Base-by-base conservation (phyloP, 2,329 filamentous ascomycete genomes). In the Fusarium nanum region DNA sequence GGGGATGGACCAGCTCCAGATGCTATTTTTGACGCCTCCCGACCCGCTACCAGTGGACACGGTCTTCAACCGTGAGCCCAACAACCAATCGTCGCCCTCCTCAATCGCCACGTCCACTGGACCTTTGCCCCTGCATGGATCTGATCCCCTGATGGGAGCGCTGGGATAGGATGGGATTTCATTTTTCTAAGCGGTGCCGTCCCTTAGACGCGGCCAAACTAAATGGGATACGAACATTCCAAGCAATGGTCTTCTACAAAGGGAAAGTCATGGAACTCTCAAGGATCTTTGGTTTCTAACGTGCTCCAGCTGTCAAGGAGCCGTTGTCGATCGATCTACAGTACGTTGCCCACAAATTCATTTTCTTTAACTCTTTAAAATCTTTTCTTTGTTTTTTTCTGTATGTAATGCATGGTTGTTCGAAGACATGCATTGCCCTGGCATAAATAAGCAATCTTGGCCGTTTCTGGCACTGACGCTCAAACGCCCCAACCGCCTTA, bases 1-100 rank as follows among this genome's bases (percentile, higher is more conserved):
- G 59, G 68, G 55, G 56, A 66, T 49, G 45, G 28, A 54, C 56
- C 34, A 59, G 56, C 57, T 56, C 60, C 63, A 63, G 70, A 57
- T 74, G 65, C 72, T 74, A 74, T 74, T 74, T 74, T 74, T 74
- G 72, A 74, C 56, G 67, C 60, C 71, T 56, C 40, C 28, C 27
- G 62, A 72, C 62, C 69, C 68, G 65, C 64, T 56, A 3, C 5
- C 6, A 46, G 69, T 70, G 69, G 69, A 28, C 53, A 56, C 55
- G 27, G 47, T 54, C 56, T 53, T 44, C 56, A 61, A 61, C 48
- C 37, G 68, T 52, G 44, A 69, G 40, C 45, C 20, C 54, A 57
- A 22, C 34, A 34, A 23, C 69, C 69, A 70, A 66, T 72, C 57
- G 58, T 47, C 23, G 27, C 52, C 41, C 54, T 52, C 56, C 54